Evolutionary conservation across 2,329 filamentous ascomycete species (phyloP), one percentile per base, ranked within the genome.

Genomic region (Talaromyces rugulosus): DNA sequence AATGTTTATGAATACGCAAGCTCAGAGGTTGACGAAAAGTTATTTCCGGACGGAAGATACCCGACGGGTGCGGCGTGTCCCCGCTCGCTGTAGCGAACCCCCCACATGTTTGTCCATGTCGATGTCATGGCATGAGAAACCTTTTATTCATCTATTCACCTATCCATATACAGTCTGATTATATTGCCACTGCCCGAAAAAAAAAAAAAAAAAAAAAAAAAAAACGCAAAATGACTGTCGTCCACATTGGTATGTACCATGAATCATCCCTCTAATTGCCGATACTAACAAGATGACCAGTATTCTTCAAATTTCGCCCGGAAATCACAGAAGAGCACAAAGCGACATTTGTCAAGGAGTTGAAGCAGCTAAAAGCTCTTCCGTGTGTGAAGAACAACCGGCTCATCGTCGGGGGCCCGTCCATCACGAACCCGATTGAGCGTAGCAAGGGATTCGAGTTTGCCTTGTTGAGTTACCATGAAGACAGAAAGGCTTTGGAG

Each of bases 381-480:
- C 63, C 81, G 0, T 83, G 78, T 47, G 82, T 85, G 27, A 77
- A 82, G 56, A 68, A 78, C 12, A 74, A 78, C n/a, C 76, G 77
- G 1, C 75, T 85, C 0, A 68, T 82, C 0, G 82, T 85, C 4
- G 83, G 83, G 0, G 81, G 83, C 0, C 82, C 82, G 0, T 83
- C 82, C 0, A 75, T 85, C 5, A 85, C 83, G 0, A 74, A 80
- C 27, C 82, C 83, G 0, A 78, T 81, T 8, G 80, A 81, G 36
- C 74, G 78, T 18, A 85, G 82, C 69, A 83, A 85, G 63, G 82
- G 82, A 0, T 85, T 78, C 55, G 75, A 85, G 11, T 80, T 79
- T 61, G 79, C 81, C 0, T 70, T 85, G 0, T 59, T 85, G 42
- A 85, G 83, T 72, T 83, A 80, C 23, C 83, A 85, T 55, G 67